A percentile compares a stretch with the other conserved stretches of the same genome.
These are phyloP conservation scores for Hepatocystis sp. DNA, from an alignment of 169 alveolate genomes.

Conservation along the genomic window DNA sequence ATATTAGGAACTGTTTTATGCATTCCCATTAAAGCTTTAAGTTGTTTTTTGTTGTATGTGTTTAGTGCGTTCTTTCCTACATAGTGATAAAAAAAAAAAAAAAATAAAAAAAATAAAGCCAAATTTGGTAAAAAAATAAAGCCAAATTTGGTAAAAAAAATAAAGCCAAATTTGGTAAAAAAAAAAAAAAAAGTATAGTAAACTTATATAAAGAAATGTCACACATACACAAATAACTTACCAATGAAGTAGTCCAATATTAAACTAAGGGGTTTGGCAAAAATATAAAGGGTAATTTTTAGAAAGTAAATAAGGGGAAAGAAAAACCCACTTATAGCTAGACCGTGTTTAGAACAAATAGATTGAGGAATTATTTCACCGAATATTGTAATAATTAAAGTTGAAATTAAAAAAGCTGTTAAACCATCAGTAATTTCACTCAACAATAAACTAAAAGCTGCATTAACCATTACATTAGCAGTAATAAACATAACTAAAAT, in stretches of 20 bases:
- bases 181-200: neutral
- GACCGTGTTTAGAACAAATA: conserved; percentile 89
- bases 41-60: conserved; percentile 79
- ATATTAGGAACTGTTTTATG: conserved; percentile 80
- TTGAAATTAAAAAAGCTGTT: conserved; percentile 87
- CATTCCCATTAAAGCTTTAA: conserved; percentile 84
- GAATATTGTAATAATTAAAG: conserved; percentile 86
- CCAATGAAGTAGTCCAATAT: conserved; percentile 81
- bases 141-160: neutral
- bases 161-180: too few species aligned
- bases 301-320: conserved; percentile 81
- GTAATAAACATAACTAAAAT: conserved; percentile 88
- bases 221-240: too few species aligned
- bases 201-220: neutral
- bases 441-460: conserved; percentile 88
- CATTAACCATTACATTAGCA: conserved; percentile 91
- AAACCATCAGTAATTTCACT: conserved; percentile 88
- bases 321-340: conserved; percentile 89
- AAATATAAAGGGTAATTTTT: conserved; percentile 80
- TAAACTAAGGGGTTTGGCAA: conserved; percentile 84
- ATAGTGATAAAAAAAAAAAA: too few species aligned
- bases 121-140: neutral
- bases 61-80: conserved; percentile 78
- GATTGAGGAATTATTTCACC: conserved; percentile 94
- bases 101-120: neutral